Evolutionary conservation across 306 rosid species (phyloP).

Genomic region (Aeschynomene evenia): DNA sequence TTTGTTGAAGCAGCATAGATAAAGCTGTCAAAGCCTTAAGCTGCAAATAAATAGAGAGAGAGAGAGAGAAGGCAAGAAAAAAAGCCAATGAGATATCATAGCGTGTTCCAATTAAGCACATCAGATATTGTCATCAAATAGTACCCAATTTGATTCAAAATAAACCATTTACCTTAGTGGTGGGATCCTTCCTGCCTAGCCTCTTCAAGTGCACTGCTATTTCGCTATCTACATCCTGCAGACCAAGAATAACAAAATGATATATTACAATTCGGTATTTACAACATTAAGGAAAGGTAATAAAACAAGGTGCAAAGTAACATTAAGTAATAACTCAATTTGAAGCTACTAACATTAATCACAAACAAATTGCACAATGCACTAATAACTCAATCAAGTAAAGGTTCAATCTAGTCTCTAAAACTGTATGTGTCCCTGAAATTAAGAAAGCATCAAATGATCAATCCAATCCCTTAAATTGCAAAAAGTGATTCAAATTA

Average conservation of each 20-base stretch:
- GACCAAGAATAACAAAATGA: conserved; percentile 5
- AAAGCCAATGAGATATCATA: conserved; percentile 24
- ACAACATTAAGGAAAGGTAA: background rate
- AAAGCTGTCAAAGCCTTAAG: conserved; percentile 84
- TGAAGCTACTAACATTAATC: conserved; percentile 1
- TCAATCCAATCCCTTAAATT: too few species aligned
- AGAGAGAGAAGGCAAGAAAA: background rate
- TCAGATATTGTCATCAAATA: background rate
- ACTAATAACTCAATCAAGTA: too few species aligned
- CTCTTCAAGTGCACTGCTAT: conserved; percentile 87
- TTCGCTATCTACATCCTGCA: conserved; percentile 87
- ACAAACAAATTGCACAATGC: background rate
- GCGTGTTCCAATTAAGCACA: background rate
- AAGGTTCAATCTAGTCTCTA: too few species aligned
- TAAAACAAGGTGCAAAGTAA: background rate
- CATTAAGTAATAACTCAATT: background rate
- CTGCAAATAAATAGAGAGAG: conserved; percentile 40
- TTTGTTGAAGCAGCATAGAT: conserved; percentile 66
- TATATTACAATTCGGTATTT: background rate
- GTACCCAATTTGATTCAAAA: background rate
- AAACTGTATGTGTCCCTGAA: too few species aligned
- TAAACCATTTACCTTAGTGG: conserved; percentile 85
- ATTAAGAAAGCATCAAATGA: too few species aligned
- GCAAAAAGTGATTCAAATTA: too few species aligned
- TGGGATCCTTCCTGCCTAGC: conserved; percentile 89